phyloP scores from a whole-genome alignment of 352 stramenopile species.

The Pythium oligandrum region DNA sequence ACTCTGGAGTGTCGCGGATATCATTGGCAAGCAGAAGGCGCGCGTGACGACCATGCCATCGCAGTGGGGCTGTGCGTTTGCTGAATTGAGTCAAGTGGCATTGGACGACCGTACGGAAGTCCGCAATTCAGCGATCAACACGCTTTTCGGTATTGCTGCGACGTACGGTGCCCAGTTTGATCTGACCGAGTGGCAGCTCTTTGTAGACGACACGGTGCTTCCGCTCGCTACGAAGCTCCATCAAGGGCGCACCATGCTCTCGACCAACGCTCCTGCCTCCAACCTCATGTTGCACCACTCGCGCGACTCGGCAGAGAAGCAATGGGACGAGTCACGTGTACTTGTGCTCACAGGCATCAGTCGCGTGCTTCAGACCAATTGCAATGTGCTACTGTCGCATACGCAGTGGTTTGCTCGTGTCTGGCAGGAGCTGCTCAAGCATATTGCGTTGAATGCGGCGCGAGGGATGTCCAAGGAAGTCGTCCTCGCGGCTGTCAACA shows the following conservation, averaged over 20 bases:
- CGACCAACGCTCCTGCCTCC: not conserved
- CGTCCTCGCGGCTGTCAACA: constrained; percentile 64
- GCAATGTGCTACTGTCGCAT: constrained; percentile 56
- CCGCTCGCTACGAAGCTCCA: constrained; percentile 73
- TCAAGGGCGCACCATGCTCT: constrained; percentile 23
- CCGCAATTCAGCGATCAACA: constrained; percentile 97
- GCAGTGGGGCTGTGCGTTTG: constrained; percentile 67
- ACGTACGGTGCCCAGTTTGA: constrained; percentile 92
- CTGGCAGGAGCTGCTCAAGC: constrained; percentile 56
- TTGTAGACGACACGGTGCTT: constrained; percentile 92
- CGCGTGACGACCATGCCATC: constrained; percentile 6
- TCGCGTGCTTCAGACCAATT: constrained; percentile 89
- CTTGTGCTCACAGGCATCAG: constrained; percentile 92
- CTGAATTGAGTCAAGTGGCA: constrained; percentile 83
- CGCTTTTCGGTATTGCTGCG: constrained; percentile 95
- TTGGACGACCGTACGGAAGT: constrained; percentile 92
- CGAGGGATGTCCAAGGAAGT: constrained; percentile 72
- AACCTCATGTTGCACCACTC: constrained; percentile 92
- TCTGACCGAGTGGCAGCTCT: constrained; percentile 89
- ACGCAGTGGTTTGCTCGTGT: constrained; percentile 55
- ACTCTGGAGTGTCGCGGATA: constrained; percentile 92
- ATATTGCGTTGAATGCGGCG: constrained; percentile 49
- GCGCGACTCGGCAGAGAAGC: constrained; percentile 93
- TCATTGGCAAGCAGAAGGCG: constrained; percentile 64
- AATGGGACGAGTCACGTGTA: constrained; percentile 96